These are phyloP conservation scores for Fusarium albosuccineum DNA, from an alignment of 2,329 filamentous ascomycete genomes.

Conservation along the genomic window DNA sequence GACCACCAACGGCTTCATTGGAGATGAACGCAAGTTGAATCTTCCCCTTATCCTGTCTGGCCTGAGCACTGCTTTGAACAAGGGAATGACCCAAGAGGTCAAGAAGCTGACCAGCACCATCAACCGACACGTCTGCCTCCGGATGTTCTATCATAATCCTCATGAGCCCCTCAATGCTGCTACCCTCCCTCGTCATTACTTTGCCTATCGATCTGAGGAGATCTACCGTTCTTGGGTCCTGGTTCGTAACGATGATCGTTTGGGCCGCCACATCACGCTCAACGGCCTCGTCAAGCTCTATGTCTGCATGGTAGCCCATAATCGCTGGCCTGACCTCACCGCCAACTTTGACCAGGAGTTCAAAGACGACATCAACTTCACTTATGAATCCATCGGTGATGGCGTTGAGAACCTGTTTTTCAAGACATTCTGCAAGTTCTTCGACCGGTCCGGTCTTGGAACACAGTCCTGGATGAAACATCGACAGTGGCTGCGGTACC, in stretches of 20 bases:
- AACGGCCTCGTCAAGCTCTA: constrained; percentile 10
- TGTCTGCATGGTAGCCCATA: constrained; percentile 13
- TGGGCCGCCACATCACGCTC: not conserved
- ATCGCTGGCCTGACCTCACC: constrained; percentile 1
- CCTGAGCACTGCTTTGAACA: constrained; percentile 25
- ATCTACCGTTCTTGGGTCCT: constrained; percentile 40
- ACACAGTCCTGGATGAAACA: constrained; percentile 13
- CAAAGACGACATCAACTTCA: not conserved
- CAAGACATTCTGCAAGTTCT: not conserved
- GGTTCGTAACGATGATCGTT: not conserved
- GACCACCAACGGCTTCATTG: constrained; percentile 32
- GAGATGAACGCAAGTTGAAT: constrained; percentile 39
- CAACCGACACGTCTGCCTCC: constrained; percentile 40
- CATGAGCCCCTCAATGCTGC: not conserved
- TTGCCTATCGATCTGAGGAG: constrained; percentile 42
- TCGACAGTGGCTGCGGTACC: not conserved
- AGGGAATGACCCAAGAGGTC: constrained; percentile 33
- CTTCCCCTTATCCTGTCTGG: constrained; percentile 40
- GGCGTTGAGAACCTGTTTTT: not conserved
- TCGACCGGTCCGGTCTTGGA: constrained; percentile 5
- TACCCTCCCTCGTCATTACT: constrained; percentile 28
- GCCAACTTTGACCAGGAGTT: constrained; percentile 3
- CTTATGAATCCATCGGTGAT: not conserved
- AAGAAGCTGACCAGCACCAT: constrained; percentile 33
- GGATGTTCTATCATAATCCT: constrained; percentile 43